These are phyloP conservation scores for Gelatoporia subvermispora DNA, from an alignment of 768 basidiomycete genomes.

Conservation along the genomic window DNA sequence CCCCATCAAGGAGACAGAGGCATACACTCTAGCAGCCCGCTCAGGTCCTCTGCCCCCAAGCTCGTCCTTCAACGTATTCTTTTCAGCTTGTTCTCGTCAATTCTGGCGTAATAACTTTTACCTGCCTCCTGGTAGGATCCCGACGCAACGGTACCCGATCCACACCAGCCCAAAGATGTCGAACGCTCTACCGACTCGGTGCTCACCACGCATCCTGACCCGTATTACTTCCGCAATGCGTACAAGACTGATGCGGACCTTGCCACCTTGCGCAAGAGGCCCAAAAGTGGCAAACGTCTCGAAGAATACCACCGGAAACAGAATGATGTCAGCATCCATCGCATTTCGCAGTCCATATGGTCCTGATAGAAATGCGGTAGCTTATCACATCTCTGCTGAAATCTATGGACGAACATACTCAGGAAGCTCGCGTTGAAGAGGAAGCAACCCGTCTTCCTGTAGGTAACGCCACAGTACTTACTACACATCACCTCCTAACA, in stretches of 20 bases:
- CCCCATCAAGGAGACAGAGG: constrained; percentile 2
- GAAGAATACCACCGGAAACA: constrained; percentile 66
- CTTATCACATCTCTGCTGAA: constrained; percentile 86
- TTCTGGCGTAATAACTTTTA: background rate
- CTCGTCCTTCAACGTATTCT: background rate
- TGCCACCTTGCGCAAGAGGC: constrained; percentile 49
- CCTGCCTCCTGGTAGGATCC: constrained; percentile 27
- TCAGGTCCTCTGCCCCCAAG: background rate
- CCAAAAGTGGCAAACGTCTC: constrained; percentile 55
- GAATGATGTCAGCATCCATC: constrained; percentile 51
- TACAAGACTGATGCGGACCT: constrained; percentile 62
- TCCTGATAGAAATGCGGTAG: constrained; percentile 32
- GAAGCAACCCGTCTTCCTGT: constrained; percentile 65
- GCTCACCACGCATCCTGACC: constrained; percentile 41
- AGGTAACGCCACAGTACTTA: constrained; percentile 19
- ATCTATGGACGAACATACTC: constrained; percentile 84
- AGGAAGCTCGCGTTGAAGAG: constrained; percentile 71
- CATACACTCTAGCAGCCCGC: background rate
- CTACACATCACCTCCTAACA: background rate
- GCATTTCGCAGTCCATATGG: background rate
- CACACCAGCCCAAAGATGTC: constrained; percentile 30
- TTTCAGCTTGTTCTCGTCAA: background rate
- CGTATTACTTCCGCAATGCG: constrained; percentile 60
- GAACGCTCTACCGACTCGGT: constrained; percentile 6
- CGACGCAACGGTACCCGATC: constrained; percentile 49